A percentile compares a stretch with the other conserved stretches of the same genome.
Conservation (phyloP, 169 alveolate species). For the Plasmodium vinckei region DNA sequence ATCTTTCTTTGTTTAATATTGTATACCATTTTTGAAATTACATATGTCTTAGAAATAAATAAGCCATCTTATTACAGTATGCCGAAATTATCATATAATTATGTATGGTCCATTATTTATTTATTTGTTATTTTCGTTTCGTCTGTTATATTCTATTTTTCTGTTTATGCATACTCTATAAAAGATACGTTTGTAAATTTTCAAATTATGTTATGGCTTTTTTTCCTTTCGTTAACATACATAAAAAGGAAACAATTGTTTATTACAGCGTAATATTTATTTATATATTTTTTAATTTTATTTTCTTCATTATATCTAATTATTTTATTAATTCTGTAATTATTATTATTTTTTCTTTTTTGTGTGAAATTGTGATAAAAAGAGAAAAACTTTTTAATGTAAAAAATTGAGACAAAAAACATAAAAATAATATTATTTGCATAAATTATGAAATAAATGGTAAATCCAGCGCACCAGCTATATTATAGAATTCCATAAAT, state of each 20-base stretch:
- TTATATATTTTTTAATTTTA: background rate
- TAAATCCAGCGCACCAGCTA: background rate
- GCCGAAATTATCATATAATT: constrained; percentile 39
- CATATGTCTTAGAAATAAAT: constrained; percentile 68
- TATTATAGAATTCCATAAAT: no score
- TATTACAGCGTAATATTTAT: constrained; percentile 27
- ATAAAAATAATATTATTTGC: background rate
- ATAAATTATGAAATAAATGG: background rate
- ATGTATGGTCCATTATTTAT: constrained; percentile 69
- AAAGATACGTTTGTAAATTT: constrained; percentile 66
- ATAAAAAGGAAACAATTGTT: constrained; percentile 60
- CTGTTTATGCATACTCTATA: constrained; percentile 56
- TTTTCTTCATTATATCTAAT: background rate
- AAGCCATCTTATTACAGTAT: constrained; percentile 44
- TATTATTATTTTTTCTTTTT: constrained; percentile 14
- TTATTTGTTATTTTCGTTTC: constrained; percentile 65
- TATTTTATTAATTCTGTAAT: constrained; percentile 1
- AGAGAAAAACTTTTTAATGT: background rate
- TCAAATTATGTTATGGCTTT: constrained; percentile 58
- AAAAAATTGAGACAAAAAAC: constrained; percentile 11
- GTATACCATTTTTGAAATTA: constrained; percentile 70
- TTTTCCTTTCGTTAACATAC: constrained; percentile 58
- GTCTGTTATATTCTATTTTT: constrained; percentile 64
- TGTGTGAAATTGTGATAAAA: background rate
- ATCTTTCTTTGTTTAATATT: constrained; percentile 65